Conservation (phyloP, 331 rosid species). For the Acacia concinna region DNA sequence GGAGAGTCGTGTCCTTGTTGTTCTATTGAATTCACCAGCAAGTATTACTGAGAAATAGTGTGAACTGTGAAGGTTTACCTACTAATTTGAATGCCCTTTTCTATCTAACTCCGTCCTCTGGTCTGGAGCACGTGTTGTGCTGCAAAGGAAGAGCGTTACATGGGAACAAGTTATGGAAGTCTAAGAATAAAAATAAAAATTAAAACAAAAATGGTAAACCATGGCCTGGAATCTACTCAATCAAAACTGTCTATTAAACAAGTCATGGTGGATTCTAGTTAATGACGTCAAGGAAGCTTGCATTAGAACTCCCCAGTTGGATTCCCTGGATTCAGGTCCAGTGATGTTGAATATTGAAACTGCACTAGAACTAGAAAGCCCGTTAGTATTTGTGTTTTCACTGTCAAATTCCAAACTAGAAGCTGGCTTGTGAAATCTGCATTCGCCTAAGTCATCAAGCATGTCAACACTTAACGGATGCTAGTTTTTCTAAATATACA, state of each 20-base stretch:
- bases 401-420: background rate
- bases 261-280: background rate
- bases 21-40: background rate
- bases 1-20: background rate
- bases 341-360: background rate
- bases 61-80: background rate
- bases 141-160: too few species aligned
- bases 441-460: background rate
- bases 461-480: background rate
- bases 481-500: background rate
- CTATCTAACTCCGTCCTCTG: too few species aligned
- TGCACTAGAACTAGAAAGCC: background rate
- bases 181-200: background rate
- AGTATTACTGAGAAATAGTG: too few species aligned
- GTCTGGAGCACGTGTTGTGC: too few species aligned
- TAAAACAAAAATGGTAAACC: too few species aligned
- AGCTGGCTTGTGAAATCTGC: background rate
- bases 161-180: too few species aligned
- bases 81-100: background rate
- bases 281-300: background rate
- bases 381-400: background rate
- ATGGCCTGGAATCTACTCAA: background rate
- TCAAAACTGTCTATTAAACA: background rate
- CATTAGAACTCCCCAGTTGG: background rate
- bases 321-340: background rate